These are phyloP conservation scores for Erodium maritimum DNA, from an alignment of 345 rosid genomes.

Conservation along the genomic window DNA sequence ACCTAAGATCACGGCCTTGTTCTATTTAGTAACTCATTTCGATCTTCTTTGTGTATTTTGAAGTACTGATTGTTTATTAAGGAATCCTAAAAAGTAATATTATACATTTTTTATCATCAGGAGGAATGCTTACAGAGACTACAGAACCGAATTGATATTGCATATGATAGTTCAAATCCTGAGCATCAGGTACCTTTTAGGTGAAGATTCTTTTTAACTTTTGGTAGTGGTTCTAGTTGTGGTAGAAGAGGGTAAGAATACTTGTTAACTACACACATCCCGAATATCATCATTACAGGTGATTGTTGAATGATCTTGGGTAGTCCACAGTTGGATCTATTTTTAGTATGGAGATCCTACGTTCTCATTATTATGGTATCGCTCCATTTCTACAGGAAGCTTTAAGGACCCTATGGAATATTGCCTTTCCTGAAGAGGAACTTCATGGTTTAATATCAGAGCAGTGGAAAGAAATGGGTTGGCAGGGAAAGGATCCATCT, in stretches of 20 bases:
- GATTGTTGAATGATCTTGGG: neutral
- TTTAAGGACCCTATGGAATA: slow-evolving; percentile 75
- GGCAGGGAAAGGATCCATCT: slow-evolving; percentile 99
- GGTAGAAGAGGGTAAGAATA: neutral
- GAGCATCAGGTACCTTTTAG: slow-evolving; percentile 58
- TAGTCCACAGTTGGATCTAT: neutral
- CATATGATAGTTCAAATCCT: slow-evolving; percentile 73
- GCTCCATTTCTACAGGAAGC: slow-evolving; percentile 51
- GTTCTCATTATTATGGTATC: slow-evolving; percentile 7
- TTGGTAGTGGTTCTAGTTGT: neutral
- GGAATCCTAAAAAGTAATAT: neutral
- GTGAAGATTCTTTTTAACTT: neutral
- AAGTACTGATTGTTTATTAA: neutral
- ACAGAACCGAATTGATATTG: slow-evolving; percentile 77
- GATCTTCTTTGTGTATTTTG: neutral
- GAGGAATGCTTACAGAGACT: slow-evolving; percentile 82
- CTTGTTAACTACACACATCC: neutral
- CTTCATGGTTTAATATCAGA: slow-evolving; percentile 79
- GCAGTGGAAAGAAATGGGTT: slow-evolving; percentile 99
- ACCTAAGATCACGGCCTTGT: neutral
- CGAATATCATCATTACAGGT: neutral
- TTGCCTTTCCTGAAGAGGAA: slow-evolving; percentile 88
- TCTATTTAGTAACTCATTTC: neutral
- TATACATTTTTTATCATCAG: slow-evolving; percentile 25
- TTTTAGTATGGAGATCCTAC: neutral